phyloP scores from a whole-genome alignment of 768 basidiomycete genomes.

The Dentipellis sp. region DNA sequence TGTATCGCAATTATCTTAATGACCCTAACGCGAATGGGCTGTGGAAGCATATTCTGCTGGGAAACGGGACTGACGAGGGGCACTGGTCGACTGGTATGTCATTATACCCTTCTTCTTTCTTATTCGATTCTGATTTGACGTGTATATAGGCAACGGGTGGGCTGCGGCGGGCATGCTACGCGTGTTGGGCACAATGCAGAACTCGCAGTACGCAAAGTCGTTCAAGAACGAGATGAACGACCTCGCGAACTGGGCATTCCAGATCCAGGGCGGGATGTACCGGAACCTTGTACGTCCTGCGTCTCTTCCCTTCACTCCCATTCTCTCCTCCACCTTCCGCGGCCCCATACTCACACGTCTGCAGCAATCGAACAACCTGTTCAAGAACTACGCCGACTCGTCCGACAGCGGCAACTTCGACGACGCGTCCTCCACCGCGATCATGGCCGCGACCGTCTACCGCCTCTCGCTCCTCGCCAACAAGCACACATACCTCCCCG shows the following conservation, averaged over 20 bases:
- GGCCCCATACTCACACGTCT: slow-evolving; percentile 11
- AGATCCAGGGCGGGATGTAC: slow-evolving; percentile 73
- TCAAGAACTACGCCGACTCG: slow-evolving; percentile 67
- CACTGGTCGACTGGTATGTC: slow-evolving; percentile 72
- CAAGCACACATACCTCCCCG: slow-evolving; percentile 39
- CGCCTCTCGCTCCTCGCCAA: slow-evolving; percentile 50
- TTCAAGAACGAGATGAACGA: slow-evolving; percentile 46
- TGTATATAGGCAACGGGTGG: slow-evolving; percentile 71
- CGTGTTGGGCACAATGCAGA: slow-evolving; percentile 64
- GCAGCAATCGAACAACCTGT: slow-evolving; percentile 40
- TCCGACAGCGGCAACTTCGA: slow-evolving; percentile 41
- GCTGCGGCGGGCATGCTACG: slow-evolving; percentile 83
- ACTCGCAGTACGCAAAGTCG: slow-evolving; percentile 42
- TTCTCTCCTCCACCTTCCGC: neutral
- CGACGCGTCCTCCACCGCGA: slow-evolving; percentile 65
- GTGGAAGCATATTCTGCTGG: slow-evolving; percentile 72
- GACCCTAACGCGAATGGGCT: slow-evolving; percentile 42
- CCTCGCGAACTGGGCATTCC: slow-evolving; percentile 53
- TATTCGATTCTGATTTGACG: neutral
- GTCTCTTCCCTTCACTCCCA: neutral
- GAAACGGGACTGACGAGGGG: slow-evolving; percentile 47
- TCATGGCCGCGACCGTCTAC: slow-evolving; percentile 72
- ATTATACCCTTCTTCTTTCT: neutral
- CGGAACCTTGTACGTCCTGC: slow-evolving; percentile 36
- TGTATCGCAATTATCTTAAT: slow-evolving; percentile 61